Evolutionary conservation across 305 asterid genomes (phyloP).

Genomic region (Fraxinus velutina): DNA sequence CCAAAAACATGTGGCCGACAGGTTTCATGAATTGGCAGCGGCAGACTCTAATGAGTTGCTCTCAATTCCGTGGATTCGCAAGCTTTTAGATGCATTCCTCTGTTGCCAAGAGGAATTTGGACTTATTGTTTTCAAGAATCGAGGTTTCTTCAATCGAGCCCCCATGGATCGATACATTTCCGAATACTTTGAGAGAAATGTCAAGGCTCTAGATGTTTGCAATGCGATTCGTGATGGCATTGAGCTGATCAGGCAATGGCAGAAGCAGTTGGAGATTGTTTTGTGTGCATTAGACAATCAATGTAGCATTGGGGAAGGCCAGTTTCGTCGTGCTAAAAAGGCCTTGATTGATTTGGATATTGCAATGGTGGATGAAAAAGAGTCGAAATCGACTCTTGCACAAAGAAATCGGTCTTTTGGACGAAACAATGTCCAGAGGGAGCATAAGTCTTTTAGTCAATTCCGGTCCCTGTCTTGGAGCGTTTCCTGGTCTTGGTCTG

Average conservation of each 20-base stretch:
- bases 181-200: slow-evolving; percentile 46
- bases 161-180: slow-evolving; percentile 37
- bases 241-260: slow-evolving; percentile 47
- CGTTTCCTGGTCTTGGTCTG: slow-evolving; percentile 53
- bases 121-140: slow-evolving; percentile 36
- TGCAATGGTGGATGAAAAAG: slow-evolving; percentile 43
- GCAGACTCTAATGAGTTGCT: slow-evolving; percentile 40
- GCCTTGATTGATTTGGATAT: slow-evolving; percentile 40
- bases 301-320: slow-evolving; percentile 47
- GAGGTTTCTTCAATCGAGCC: slow-evolving; percentile 19
- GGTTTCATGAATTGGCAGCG: slow-evolving; percentile 32
- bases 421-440: slow-evolving; percentile 31
- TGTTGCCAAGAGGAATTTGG: slow-evolving; percentile 58
- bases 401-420: slow-evolving; percentile 46
- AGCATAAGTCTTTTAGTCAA: slow-evolving; percentile 26
- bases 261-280: slow-evolving; percentile 43
- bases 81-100: slow-evolving; percentile 46
- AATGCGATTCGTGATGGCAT: slow-evolving; percentile 55
- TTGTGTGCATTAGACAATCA: slow-evolving; percentile 41
- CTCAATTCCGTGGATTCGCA: slow-evolving; percentile 49
- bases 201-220: slow-evolving; percentile 50
- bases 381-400: slow-evolving; percentile 17
- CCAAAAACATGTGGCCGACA: slow-evolving; percentile 38
- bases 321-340: slow-evolving; percentile 48
- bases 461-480: slow-evolving; percentile 51